Conservation (phyloP, 2,329 filamentous ascomycete species). For the Phaeomoniella chlamydospora region DNA sequence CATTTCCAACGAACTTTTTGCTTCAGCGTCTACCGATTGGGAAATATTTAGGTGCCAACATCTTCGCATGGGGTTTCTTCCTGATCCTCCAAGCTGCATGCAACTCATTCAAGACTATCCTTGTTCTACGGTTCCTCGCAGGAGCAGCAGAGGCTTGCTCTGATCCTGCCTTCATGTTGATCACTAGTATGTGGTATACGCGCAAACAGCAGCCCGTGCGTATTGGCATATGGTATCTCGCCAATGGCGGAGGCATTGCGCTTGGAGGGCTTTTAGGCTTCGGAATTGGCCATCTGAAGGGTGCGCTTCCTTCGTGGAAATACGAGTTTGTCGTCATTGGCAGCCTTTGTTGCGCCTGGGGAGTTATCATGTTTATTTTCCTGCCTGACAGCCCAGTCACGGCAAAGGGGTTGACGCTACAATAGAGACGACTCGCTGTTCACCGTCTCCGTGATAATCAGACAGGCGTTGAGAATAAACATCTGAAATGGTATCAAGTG, state of each 20-base stretch:
- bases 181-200: slow-evolving; percentile 47
- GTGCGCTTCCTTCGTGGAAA: slow-evolving; percentile 45
- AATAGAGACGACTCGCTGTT: slow-evolving; percentile 40
- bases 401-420: slow-evolving; percentile 33
- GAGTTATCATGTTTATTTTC: slow-evolving; percentile 40
- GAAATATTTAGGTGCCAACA: slow-evolving; percentile 40
- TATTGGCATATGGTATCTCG: slow-evolving; percentile 42
- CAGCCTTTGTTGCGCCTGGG: slow-evolving; percentile 44
- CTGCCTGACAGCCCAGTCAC: slow-evolving; percentile 45
- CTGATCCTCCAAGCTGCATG: slow-evolving; percentile 39
- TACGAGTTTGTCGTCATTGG: slow-evolving; percentile 55
- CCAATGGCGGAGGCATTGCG: slow-evolving; percentile 26
- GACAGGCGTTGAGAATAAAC: slow-evolving; percentile 44
- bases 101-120: slow-evolving; percentile 39
- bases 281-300: slow-evolving; percentile 33
- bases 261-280: slow-evolving; percentile 27
- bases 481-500: slow-evolving; percentile 40
- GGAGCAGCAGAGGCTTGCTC: slow-evolving; percentile 42
- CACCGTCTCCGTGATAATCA: slow-evolving; percentile 41
- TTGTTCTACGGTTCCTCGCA: slow-evolving; percentile 40
- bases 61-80: slow-evolving; percentile 36
- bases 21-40: slow-evolving; percentile 37
- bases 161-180: slow-evolving; percentile 48
- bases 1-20: slow-evolving; percentile 38
- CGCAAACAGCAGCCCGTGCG: slow-evolving; percentile 46